Percentiles rank a stretch among this genome's conserved stretches.
phyloP scores from a whole-genome alignment of 2,329 filamentous ascomycete genomes.

The Escovopsis sp. region DNA sequence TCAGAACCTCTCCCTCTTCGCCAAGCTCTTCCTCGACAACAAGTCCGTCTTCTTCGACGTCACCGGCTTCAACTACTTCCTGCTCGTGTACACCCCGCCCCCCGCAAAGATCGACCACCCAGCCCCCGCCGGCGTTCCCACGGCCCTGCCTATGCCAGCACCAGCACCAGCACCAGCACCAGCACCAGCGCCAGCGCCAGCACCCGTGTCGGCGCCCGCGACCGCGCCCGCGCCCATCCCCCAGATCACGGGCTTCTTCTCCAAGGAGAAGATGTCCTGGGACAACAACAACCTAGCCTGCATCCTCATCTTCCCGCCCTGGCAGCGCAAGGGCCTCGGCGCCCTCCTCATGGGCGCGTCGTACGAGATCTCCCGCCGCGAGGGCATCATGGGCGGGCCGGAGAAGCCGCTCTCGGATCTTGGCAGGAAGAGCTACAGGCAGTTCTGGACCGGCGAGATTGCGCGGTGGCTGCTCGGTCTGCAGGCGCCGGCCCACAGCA shows the following conservation, averaged over 20 bases:
- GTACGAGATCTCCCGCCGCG: conserved; percentile 77
- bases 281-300: conserved; percentile 96
- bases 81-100: conserved; percentile 57
- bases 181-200: too few relatives aligned
- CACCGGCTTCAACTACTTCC: conserved; percentile 83
- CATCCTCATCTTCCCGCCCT: conserved; percentile 89
- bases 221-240: conserved; percentile 9
- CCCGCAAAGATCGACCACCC: conserved; percentile 8
- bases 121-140: conserved; percentile 1
- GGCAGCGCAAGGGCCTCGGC: conserved; percentile 81
- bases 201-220: too few relatives aligned
- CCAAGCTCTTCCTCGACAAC: conserved; percentile 93
- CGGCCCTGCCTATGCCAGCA: too few relatives aligned
- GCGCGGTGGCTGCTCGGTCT: conserved; percentile 47
- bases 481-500: conserved; percentile 8
- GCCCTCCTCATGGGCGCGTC: conserved; percentile 82
- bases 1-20: conserved; percentile 90
- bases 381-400: conserved; percentile 74
- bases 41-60: conserved; percentile 99
- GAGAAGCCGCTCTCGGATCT: conserved; percentile 87
- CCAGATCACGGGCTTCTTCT: conserved; percentile 83
- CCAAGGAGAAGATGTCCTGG: conserved; percentile 97
- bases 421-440: conserved; percentile 65
- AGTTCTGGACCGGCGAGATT: conserved; percentile 78
- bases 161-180: too few relatives aligned